Evolutionary conservation across 2,329 filamentous ascomycete genomes (phyloP).

Genomic region (Lecanicillium sp.): DNA sequence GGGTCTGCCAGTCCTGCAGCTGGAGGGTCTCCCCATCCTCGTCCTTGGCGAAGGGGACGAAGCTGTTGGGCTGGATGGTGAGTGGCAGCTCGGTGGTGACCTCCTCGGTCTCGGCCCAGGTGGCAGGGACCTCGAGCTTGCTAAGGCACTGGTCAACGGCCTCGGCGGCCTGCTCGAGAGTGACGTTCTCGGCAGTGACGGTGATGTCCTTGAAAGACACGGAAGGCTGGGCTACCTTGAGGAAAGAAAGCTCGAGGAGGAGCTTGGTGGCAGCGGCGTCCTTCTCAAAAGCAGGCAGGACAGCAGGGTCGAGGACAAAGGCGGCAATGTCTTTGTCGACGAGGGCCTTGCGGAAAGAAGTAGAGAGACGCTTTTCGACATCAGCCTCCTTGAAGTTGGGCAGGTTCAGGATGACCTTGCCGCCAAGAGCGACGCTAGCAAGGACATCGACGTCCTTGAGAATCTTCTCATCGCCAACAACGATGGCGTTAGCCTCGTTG

Average conservation of each 20-base stretch:
- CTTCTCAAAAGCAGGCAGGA: constrained; percentile 61
- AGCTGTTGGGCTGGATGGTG: constrained; percentile 71
- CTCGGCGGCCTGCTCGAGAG: constrained; percentile 53
- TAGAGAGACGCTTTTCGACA: constrained; percentile 76
- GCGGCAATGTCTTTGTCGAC: constrained; percentile 65
- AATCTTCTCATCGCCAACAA: constrained; percentile 74
- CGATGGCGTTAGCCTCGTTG: constrained; percentile 69
- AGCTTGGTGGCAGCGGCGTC: constrained; percentile 58
- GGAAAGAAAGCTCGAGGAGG: constrained; percentile 74
- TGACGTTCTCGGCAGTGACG: constrained; percentile 44
- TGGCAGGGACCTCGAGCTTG: constrained; percentile 66
- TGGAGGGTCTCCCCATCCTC: constrained; percentile 60
- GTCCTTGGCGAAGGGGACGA: constrained; percentile 70
- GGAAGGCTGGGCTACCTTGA: constrained; percentile 67
- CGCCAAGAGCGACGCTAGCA: constrained; percentile 61
- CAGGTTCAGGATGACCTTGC: constrained; percentile 69
- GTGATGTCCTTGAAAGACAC: constrained; percentile 63
- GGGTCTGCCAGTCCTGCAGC: constrained; percentile 73
- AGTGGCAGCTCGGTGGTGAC: constrained; percentile 48
- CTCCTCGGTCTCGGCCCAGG: constrained; percentile 68
- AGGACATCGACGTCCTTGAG: constrained; percentile 72
- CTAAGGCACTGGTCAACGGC: constrained; percentile 65
- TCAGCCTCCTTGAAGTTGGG: constrained; percentile 81
- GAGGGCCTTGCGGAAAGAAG: constrained; percentile 63
- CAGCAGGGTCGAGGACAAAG: constrained; percentile 67